Conservation (phyloP, 148 eudicot genomes). For the Euryodendron excelsum region DNA sequence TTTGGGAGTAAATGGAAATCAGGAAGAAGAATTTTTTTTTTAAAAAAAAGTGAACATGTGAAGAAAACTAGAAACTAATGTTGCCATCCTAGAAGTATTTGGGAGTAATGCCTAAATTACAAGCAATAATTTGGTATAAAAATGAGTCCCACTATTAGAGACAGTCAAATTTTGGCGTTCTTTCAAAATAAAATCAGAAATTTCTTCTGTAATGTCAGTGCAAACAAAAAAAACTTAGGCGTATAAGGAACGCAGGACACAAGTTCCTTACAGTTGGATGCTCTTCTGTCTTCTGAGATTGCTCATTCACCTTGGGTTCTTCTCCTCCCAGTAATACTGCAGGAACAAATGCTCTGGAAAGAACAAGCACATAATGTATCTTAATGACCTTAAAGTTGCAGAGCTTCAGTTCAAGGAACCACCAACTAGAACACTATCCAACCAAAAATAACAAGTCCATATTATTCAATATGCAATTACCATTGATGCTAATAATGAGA, state of each 20-base stretch:
- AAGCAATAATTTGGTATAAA: neutral
- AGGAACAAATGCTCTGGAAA: constrained; percentile 91
- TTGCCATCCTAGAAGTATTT: neutral
- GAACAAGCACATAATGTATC: constrained; percentile 13
- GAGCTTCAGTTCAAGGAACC: neutral
- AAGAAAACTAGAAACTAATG: neutral
- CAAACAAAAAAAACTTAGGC: neutral
- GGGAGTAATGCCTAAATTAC: neutral
- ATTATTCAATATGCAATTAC: neutral
- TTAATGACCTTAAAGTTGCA: constrained; percentile 9
- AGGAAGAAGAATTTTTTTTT: neutral
- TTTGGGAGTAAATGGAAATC: neutral
- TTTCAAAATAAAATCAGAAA: too few species aligned
- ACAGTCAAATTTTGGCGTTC: too few species aligned
- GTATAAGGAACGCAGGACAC: neutral
- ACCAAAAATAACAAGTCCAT: neutral
- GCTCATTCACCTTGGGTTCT: constrained; percentile 73
- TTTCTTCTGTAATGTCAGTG: too few species aligned
- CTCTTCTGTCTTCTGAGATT: constrained; percentile 66
- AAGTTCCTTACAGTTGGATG: constrained; percentile 54
- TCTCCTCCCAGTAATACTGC: constrained; percentile 92
- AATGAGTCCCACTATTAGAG: too few species aligned
- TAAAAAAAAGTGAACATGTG: neutral
- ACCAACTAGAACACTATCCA: constrained; percentile 8
- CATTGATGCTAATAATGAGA: neutral